phyloP scores from a whole-genome alignment of 2,329 filamentous ascomycete species.

The Cytospora piceicola region DNA sequence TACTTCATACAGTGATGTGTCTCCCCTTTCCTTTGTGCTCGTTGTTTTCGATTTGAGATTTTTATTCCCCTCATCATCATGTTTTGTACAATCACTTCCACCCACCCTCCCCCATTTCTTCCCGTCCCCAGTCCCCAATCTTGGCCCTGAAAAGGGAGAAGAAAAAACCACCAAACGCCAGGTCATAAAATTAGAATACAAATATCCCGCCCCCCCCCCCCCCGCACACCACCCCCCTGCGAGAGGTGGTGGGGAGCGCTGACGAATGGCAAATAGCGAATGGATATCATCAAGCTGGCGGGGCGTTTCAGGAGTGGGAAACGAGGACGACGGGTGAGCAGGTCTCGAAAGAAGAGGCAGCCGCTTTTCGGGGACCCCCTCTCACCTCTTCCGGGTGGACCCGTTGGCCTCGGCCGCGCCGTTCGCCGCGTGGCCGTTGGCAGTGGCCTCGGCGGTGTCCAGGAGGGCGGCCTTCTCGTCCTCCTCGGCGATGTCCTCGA shows the following conservation, averaged over 20 bases:
- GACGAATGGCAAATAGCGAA: conserved; percentile 14
- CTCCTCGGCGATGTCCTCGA: conserved; percentile 46
- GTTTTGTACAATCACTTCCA: conserved; percentile 2
- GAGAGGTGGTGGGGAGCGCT: neutral
- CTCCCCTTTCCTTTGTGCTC: conserved; percentile 7
- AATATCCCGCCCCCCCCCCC: neutral
- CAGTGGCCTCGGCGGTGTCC: conserved; percentile 30
- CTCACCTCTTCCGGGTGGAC: conserved; percentile 29
- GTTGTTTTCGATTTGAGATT: neutral
- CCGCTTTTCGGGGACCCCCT: neutral
- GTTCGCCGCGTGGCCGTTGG: conserved; percentile 34
- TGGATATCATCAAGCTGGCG: conserved; percentile 22
- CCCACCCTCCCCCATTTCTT: neutral
- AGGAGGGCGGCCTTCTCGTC: conserved; percentile 31
- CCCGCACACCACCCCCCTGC: neutral
- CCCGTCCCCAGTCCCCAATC: neutral
- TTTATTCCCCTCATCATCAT: neutral
- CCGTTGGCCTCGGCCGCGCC: conserved; percentile 35
- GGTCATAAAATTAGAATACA: conserved; percentile 17
- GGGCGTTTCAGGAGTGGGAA: neutral
- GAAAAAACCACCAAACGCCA: conserved; percentile 24
- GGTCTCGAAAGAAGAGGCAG: too few species aligned
- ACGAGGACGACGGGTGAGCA: neutral
- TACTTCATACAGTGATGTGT: conserved; percentile 9
- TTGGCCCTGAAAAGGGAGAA: neutral